These are phyloP conservation scores for Pythium aquatile DNA, from an alignment of 352 stramenopile genomes.

Conservation along the genomic window DNA sequence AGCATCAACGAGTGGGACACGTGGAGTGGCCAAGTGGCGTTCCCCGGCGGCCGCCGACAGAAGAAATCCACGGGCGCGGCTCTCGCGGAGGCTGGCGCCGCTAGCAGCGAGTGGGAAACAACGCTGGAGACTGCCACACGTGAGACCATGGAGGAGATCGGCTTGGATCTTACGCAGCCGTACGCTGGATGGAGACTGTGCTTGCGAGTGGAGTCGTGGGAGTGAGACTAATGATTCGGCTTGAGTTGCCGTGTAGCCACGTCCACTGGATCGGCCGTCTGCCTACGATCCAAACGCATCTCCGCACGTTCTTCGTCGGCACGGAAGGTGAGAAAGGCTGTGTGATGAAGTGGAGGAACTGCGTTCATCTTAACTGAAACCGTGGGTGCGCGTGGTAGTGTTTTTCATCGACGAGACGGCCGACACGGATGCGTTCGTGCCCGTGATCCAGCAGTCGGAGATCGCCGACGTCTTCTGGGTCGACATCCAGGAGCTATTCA, in stretches of 20 bases:
- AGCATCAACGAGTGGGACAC: conserved; percentile 70
- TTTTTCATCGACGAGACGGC: conserved; percentile 64
- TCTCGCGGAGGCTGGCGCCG: conserved; percentile 31
- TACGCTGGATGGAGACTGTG: conserved; percentile 27
- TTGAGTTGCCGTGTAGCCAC: conserved; percentile 28
- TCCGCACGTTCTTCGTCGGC: conserved; percentile 64
- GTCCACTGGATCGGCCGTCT: conserved; percentile 70
- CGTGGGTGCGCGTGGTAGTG: conserved; percentile 33
- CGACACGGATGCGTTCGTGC: conserved; percentile 45
- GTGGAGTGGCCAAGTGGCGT: conserved; percentile 84
- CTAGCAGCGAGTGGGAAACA: conserved; percentile 51
- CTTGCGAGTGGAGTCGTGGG: not conserved
- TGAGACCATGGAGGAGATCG: conserved; percentile 83
- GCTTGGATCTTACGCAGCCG: conserved; percentile 57
- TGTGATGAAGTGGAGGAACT: not conserved
- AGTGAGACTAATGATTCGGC: too few species aligned
- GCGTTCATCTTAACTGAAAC: not conserved
- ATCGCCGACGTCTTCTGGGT: conserved; percentile 83
- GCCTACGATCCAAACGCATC: conserved; percentile 54
- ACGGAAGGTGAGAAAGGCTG: conserved; percentile 44
- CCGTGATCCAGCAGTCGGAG: conserved; percentile 59
- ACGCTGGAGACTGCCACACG: conserved; percentile 66
- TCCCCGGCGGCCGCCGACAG: conserved; percentile 70
- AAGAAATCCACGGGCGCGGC: conserved; percentile 43
- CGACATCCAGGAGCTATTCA: conserved; percentile 74